These are phyloP conservation scores for Fusarium sp. DNA, from an alignment of 2,329 filamentous ascomycete genomes.

Conservation along the genomic window DNA sequence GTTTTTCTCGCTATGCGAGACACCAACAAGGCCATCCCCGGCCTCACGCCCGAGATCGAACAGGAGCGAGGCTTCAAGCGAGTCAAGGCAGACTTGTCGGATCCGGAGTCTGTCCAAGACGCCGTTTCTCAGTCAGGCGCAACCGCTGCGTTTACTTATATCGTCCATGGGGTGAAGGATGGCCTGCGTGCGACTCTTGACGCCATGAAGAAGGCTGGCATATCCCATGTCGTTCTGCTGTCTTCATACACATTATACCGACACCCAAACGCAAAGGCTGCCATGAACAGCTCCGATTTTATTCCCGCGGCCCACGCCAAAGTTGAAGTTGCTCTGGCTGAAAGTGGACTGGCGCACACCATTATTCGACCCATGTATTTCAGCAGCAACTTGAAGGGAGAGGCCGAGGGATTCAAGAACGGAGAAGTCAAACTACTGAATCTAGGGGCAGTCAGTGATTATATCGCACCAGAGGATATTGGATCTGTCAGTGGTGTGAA, in stretches of 20 bases:
- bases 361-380: conserved; percentile 16
- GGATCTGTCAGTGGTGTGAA: conserved; percentile 5
- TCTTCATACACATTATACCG: conserved; percentile 7
- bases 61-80: conserved; percentile 5
- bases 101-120: conserved; percentile 4
- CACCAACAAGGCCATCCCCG: conserved; percentile 3
- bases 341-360: neutral
- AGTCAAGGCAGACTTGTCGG: conserved; percentile 22
- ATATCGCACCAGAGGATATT: conserved; percentile 25
- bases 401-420: neutral
- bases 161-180: conserved; percentile 11
- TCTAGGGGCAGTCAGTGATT: conserved; percentile 8
- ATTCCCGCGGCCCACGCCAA: conserved; percentile 11
- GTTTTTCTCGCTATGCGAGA: conserved; percentile 27
- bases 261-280: neutral
- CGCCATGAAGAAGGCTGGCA: conserved; percentile 17
- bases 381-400: conserved; percentile 13
- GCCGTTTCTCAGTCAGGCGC: conserved; percentile 13
- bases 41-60: neutral
- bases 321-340: conserved; percentile 10
- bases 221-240: conserved; percentile 11
- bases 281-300: neutral
- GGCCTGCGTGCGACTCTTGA: neutral
- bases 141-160: conserved; percentile 22
- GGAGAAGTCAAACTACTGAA: neutral